Percentiles rank a stretch among this genome's conserved stretches.
Evolutionary conservation across 78 protist species (phyloP).

Genomic region (Protostelium mycophagum): DNA sequence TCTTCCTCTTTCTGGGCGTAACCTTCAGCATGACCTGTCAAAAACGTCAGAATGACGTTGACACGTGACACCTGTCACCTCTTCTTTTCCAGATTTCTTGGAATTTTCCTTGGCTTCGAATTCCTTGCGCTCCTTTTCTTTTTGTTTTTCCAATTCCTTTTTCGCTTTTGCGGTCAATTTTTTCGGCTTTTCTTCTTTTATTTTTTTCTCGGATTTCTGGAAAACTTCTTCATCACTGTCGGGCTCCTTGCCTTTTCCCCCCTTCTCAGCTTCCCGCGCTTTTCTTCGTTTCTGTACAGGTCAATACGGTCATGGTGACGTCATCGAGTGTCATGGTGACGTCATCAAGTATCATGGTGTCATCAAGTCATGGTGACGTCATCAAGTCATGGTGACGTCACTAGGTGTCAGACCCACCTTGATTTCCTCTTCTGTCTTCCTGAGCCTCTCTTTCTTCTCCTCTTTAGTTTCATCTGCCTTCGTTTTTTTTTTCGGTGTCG

Average conservation of each 20-base stretch:
- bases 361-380: too few relatives aligned
- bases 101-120: neutral
- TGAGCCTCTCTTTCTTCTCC: neutral
- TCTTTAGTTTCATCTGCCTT: neutral
- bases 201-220: too few relatives aligned
- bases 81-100: neutral
- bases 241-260: neutral
- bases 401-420: too few relatives aligned
- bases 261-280: neutral
- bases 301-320: too few relatives aligned
- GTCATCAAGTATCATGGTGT: too few relatives aligned
- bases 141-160: neutral
- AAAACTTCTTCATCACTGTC: neutral
- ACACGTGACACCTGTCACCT: too few relatives aligned
- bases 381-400: too few relatives aligned
- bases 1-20: too few relatives aligned
- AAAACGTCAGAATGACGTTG: too few relatives aligned
- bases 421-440: neutral
- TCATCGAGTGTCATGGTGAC: too few relatives aligned
- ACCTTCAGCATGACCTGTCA: too few relatives aligned
- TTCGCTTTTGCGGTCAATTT: neutral
- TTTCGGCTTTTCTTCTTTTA: neutral
- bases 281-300: neutral
- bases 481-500: too few relatives aligned
- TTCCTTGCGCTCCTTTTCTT: neutral